A percentile compares a stretch with the other conserved stretches of the same genome.
Evolutionary conservation across 148 eudicot species (phyloP).

Genomic region (Cornus florida): DNA sequence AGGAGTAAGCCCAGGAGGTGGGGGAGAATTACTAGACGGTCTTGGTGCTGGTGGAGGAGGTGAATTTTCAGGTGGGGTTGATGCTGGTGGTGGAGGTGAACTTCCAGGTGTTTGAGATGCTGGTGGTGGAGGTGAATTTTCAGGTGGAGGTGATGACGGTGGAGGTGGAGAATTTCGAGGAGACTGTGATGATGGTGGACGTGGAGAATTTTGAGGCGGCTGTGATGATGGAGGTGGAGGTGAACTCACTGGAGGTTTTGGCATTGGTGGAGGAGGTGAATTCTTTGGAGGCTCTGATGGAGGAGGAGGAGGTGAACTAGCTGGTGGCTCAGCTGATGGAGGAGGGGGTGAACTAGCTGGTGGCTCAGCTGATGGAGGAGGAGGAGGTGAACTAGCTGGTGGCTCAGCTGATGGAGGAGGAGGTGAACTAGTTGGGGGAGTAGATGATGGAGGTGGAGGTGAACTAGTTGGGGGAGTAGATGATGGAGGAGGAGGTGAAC

Average conservation of each 20-base stretch:
- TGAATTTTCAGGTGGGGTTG: conserved; percentile 25
- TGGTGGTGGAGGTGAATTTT: conserved; percentile 28
- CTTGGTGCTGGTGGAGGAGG: conserved; percentile 37
- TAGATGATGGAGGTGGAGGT: conserved; percentile 10
- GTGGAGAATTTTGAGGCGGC: conserved; percentile 18
- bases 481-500: conserved; percentile 17
- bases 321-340: neutral
- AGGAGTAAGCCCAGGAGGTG: conserved; percentile 21
- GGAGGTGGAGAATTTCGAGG: conserved; percentile 20
- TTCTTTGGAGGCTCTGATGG: neutral
- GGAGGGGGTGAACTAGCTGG: conserved; percentile 21
- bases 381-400: conserved; percentile 26
- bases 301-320: too few species aligned
- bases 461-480: conserved; percentile 15
- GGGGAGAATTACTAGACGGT: conserved; percentile 32
- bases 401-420: conserved; percentile 33
- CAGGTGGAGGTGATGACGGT: conserved; percentile 26
- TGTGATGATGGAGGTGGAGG: conserved; percentile 32
- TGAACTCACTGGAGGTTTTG: neutral
- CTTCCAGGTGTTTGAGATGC: conserved; percentile 26
- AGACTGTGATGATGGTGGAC: conserved; percentile 16
- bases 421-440: conserved; percentile 11
- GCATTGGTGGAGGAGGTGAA: conserved; percentile 23
- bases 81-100: conserved; percentile 37
- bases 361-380: conserved; percentile 33